phyloP scores from a whole-genome alignment of 331 rosid species.

The Prunus yedoensis region DNA sequence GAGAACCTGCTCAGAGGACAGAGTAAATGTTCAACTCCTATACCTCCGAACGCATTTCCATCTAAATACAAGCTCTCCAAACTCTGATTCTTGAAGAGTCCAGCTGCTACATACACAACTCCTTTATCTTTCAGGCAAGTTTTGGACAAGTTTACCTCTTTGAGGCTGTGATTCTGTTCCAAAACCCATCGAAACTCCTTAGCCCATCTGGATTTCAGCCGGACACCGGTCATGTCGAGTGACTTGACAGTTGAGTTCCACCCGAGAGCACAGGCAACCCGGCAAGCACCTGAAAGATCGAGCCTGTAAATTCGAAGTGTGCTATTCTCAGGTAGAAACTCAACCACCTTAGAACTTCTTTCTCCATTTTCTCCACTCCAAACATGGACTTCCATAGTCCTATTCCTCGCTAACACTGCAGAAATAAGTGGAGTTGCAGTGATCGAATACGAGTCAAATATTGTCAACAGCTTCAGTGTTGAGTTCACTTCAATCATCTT shows the following conservation, averaged over 20 bases:
- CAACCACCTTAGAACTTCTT: slow-evolving; percentile 75
- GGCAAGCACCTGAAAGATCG: slow-evolving; percentile 64
- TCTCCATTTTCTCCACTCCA: slow-evolving; percentile 80
- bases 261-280: slow-evolving; percentile 78
- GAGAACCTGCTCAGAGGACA: slow-evolving; percentile 91
- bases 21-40: slow-evolving; percentile 79
- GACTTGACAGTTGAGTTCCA: slow-evolving; percentile 79
- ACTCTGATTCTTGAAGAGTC: slow-evolving; percentile 72
- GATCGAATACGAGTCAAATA: slow-evolving; percentile 62
- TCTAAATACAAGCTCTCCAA: slow-evolving; percentile 60
- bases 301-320: slow-evolving; percentile 71
- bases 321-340: slow-evolving; percentile 70
- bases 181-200: slow-evolving; percentile 83
- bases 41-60: slow-evolving; percentile 69
- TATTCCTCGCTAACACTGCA: slow-evolving; percentile 82
- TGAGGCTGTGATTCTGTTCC: slow-evolving; percentile 69
- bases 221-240: slow-evolving; percentile 77
- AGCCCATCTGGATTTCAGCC: slow-evolving; percentile 80
- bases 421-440: slow-evolving; percentile 84
- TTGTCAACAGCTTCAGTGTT: slow-evolving; percentile 64
- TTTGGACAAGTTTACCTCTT: slow-evolving; percentile 68
- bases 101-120: slow-evolving; percentile 76
- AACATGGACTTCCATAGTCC: slow-evolving; percentile 77
- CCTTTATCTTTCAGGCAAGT: slow-evolving; percentile 79
- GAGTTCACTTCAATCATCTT: slow-evolving; percentile 94